Evolutionary conservation across 2,329 filamentous ascomycete genomes (phyloP).

Genomic region (Diaporthe vexans): DNA sequence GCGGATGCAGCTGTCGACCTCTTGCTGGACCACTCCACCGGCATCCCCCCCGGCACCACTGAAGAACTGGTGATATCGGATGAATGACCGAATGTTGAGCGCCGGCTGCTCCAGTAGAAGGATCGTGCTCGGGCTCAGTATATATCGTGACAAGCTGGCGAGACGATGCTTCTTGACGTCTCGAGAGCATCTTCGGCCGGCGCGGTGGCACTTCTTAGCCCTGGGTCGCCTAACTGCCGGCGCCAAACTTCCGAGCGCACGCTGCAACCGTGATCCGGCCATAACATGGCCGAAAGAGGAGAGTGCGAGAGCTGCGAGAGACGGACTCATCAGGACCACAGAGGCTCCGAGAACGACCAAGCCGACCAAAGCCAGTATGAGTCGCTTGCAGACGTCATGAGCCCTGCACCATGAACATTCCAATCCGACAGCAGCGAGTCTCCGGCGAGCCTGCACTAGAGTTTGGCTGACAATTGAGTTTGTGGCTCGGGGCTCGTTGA

Average conservation of each 20-base stretch:
- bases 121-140: not conserved
- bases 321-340: too few species aligned
- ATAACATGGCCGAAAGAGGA: not conserved
- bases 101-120: not conserved
- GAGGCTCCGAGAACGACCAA: not conserved
- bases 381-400: not conserved
- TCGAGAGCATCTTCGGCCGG: not conserved
- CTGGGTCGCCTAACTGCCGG: too few species aligned
- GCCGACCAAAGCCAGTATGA: not conserved
- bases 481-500: not conserved
- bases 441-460: not conserved
- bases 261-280: accelerated
- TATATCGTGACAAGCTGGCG: not conserved
- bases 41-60: too few species aligned
- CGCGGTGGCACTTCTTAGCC: not conserved
- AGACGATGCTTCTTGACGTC: not conserved
- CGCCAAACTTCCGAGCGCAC: accelerated
- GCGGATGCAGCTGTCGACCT: not conserved
- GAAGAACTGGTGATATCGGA: not conserved
- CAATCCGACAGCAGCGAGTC: not conserved
- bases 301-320: not conserved
- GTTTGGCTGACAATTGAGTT: not conserved
- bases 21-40: not conserved
- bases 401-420: not conserved
- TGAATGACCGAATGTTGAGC: not conserved